Evolutionary conservation across 306 rosid genomes (phyloP).

Genomic region (Vigna mungo): DNA sequence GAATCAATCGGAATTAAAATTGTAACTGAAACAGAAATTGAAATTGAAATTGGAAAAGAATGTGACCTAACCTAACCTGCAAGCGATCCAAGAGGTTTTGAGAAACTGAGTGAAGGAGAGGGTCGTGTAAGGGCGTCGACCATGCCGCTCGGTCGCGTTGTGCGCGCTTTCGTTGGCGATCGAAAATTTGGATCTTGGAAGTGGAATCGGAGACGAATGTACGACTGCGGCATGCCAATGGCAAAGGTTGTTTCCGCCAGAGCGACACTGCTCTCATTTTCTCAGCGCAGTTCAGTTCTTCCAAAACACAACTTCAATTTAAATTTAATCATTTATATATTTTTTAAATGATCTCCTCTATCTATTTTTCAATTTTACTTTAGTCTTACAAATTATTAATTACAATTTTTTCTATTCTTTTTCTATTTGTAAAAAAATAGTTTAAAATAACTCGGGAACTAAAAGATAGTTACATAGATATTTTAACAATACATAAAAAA

Average conservation of each 20-base stretch:
- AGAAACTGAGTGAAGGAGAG: conserved; percentile 74
- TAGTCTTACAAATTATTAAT: no score
- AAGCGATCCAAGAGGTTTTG: conserved; percentile 84
- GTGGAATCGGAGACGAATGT: conserved; percentile 26
- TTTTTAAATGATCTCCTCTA: no score
- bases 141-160: conserved; percentile 86
- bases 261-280: conserved; percentile 51
- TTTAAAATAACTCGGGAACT: no score
- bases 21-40: background rate
- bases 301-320: no score
- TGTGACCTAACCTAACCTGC: conserved; percentile 50
- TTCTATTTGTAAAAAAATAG: no score
- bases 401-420: no score
- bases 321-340: no score
- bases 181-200: conserved; percentile 72
- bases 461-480: no score
- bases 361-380: no score
- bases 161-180: conserved; percentile 72
- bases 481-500: no score
- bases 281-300: no score
- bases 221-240: background rate
- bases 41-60: background rate
- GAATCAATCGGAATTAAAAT: background rate
- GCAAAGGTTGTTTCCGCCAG: conserved; percentile 6
- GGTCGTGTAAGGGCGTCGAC: conserved; percentile 75